Evolutionary conservation across 805 yeast genomes (phyloP).

Genomic region (Yamadazyma endophytica): DNA sequence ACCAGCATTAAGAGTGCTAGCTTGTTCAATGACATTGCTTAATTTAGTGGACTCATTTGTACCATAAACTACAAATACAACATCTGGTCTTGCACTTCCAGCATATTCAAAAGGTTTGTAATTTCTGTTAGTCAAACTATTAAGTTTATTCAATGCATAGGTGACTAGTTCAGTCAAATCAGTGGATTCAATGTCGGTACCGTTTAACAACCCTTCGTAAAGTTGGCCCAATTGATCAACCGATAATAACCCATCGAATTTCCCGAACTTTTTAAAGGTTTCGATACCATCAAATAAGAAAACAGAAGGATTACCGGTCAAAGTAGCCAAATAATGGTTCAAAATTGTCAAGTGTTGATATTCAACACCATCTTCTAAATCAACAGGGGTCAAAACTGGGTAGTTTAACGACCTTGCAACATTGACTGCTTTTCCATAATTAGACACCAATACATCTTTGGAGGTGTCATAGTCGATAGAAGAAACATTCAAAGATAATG

Average conservation of each 20-base stretch:
- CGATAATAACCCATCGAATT: conserved; percentile 40
- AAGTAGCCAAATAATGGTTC: conserved; percentile 54
- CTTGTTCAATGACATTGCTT: conserved; percentile 36
- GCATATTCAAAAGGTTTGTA: conserved; percentile 65
- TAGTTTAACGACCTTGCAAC: conserved; percentile 60
- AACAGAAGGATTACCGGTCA: conserved; percentile 52
- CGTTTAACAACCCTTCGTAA: conserved; percentile 32
- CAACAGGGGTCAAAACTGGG: conserved; percentile 67
- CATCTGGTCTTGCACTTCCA: conserved; percentile 60
- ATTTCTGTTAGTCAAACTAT: conserved; percentile 48
- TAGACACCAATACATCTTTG: conserved; percentile 52
- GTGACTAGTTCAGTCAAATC: conserved; percentile 34
- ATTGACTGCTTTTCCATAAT: conserved; percentile 57
- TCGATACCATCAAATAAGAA: conserved; percentile 80
- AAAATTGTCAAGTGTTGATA: conserved; percentile 65
- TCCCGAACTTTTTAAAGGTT: conserved; percentile 49
- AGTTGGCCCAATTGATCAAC: conserved; percentile 37
- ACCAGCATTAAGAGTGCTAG: conserved; percentile 46
- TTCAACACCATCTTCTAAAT: conserved; percentile 45
- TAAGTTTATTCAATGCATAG: conserved; percentile 47
- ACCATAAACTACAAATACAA: conserved; percentile 82
- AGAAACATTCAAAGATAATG: conserved; percentile 69
- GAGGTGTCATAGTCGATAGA: conserved; percentile 66
- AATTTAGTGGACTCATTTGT: conserved; percentile 60
- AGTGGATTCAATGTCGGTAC: conserved; percentile 17